Percentiles rank a stretch among this genome's conserved stretches.
Evolutionary conservation across 805 yeast genomes (phyloP).

Genomic region (Metschnikowia cerradonensis): DNA sequence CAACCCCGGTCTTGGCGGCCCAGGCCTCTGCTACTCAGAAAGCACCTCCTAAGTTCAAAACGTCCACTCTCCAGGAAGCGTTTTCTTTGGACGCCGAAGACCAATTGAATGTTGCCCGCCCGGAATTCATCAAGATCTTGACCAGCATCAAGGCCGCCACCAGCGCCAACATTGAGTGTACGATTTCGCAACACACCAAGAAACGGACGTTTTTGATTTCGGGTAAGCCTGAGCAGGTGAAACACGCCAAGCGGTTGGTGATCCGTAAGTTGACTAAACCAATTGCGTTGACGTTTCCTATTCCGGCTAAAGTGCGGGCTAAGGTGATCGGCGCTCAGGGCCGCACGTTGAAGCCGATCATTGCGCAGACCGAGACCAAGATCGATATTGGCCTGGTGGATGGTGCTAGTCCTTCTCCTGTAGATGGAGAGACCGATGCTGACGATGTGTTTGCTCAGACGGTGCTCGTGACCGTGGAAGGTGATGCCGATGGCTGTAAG

Average conservation of each 20-base stretch:
- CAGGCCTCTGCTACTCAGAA: constrained; percentile 2
- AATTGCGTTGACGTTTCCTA: constrained; percentile 50
- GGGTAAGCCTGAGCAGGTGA: constrained; percentile 67
- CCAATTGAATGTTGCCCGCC: constrained; percentile 57
- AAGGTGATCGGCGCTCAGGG: constrained; percentile 87
- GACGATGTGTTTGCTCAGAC: constrained; percentile 59
- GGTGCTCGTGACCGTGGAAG: constrained; percentile 65
- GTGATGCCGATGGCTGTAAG: constrained; percentile 80
- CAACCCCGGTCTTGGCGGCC: constrained; percentile 13
- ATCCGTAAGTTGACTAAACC: constrained; percentile 77
- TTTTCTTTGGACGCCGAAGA: constrained; percentile 69
- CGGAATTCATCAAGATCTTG: constrained; percentile 67
- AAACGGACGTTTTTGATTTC: constrained; percentile 79
- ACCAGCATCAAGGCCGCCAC: constrained; percentile 56
- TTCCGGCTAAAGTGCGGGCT: constrained; percentile 76
- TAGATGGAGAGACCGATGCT: constrained; percentile 42
- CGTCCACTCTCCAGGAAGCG: constrained; percentile 70
- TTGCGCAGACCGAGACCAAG: constrained; percentile 60
- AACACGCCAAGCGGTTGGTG: constrained; percentile 68
- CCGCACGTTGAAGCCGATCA: constrained; percentile 71
- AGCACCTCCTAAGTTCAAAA: constrained; percentile 30
- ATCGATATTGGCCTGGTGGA: constrained; percentile 58
- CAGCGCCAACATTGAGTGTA: constrained; percentile 73
- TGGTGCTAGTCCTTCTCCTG: constrained; percentile 12
- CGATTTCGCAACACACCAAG: constrained; percentile 68